phyloP scores from a whole-genome alignment of 345 rosid species.

The Salix koriyanagi region DNA sequence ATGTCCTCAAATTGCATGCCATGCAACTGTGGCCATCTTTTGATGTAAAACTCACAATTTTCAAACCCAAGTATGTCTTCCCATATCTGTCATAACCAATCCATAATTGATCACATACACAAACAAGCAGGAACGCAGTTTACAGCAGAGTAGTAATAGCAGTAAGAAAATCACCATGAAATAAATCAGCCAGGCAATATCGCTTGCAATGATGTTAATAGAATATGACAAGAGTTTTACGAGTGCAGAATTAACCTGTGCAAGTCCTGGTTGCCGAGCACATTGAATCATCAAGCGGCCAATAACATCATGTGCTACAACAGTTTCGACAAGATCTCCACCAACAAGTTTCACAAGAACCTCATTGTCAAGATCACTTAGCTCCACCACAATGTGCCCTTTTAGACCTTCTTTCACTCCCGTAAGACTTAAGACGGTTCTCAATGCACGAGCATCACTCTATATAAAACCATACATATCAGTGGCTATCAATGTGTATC shows the following conservation, averaged over 20 bases:
- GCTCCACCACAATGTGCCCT: slow-evolving; percentile 75
- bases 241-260: slow-evolving; percentile 46
- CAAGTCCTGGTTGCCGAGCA: slow-evolving; percentile 76
- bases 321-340: slow-evolving; percentile 68
- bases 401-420: slow-evolving; percentile 69
- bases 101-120: slow-evolving; percentile 12
- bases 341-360: slow-evolving; percentile 78
- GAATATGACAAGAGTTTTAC: background rate
- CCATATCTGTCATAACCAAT: slow-evolving; percentile 51
- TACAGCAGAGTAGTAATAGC: background rate
- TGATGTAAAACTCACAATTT: slow-evolving; percentile 71
- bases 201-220: background rate
- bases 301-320: slow-evolving; percentile 77
- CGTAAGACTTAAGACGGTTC: slow-evolving; percentile 69
- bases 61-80: slow-evolving; percentile 77
- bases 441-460: slow-evolving; percentile 81
- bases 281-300: slow-evolving; percentile 85
- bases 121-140: background rate
- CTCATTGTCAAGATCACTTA: slow-evolving; percentile 75
- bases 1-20: slow-evolving; percentile 67
- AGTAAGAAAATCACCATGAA: background rate
- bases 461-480: slow-evolving; percentile 26
- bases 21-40: slow-evolving; percentile 65
- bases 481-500: slow-evolving; percentile 12
- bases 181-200: slow-evolving; percentile 5